These are phyloP conservation scores for Cordyceps farinosa DNA, from an alignment of 2,329 filamentous ascomycete genomes.

Conservation along the genomic window DNA sequence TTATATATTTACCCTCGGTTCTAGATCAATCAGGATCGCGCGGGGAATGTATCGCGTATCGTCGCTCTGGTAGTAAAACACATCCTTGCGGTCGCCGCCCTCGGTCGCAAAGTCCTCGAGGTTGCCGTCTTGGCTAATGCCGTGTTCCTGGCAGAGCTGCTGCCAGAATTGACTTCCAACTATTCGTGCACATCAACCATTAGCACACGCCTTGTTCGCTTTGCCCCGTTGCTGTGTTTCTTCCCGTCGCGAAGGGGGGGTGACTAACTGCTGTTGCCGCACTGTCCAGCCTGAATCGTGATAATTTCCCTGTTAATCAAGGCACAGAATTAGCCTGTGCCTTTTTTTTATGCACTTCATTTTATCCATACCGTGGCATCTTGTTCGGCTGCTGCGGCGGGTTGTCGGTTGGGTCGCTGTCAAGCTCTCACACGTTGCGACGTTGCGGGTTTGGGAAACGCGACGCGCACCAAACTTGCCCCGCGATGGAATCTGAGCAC, in stretches of 20 bases:
- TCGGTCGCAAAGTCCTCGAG: slow-evolving; percentile 97
- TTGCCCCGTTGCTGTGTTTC: neutral
- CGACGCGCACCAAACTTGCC: slow-evolving; percentile 11
- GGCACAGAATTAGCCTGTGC: slow-evolving; percentile 4
- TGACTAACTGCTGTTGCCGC: slow-evolving; percentile 94
- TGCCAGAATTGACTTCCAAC: slow-evolving; percentile 99
- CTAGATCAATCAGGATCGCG: slow-evolving; percentile 91
- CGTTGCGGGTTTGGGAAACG: slow-evolving; percentile 13
- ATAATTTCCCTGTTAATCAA: slow-evolving; percentile 79
- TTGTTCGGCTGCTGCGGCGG: slow-evolving; percentile 9
- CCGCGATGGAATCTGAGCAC: slow-evolving; percentile 9
- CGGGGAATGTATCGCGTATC: slow-evolving; percentile 97
- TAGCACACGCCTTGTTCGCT: neutral
- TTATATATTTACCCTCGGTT: slow-evolving; percentile 64
- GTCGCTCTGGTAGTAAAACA: slow-evolving; percentile 99
- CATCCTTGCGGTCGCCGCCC: slow-evolving; percentile 95
- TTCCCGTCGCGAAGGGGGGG: slow-evolving; percentile 1
- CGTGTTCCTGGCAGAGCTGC: slow-evolving; percentile 95
- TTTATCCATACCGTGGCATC: slow-evolving; percentile 27
- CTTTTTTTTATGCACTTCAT: neutral
- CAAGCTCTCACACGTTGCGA: slow-evolving; percentile 1
- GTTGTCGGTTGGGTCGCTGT: neutral
- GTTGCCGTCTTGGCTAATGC: slow-evolving; percentile 96
- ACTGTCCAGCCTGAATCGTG: slow-evolving; percentile 97
- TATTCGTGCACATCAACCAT: slow-evolving; percentile 50